Conservation (phyloP, 345 rosid genomes). For the Citrus reticulata region DNA sequence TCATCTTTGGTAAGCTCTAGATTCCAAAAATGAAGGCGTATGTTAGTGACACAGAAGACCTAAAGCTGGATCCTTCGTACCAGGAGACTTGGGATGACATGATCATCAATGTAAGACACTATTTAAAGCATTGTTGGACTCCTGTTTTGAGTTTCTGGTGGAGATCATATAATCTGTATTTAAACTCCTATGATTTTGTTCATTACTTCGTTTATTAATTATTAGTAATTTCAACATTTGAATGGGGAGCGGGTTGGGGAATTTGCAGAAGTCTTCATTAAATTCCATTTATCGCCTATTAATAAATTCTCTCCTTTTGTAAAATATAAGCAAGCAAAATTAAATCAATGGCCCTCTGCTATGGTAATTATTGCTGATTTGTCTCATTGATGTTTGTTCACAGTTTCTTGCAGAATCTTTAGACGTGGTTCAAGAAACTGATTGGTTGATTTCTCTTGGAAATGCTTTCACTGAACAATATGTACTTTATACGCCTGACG, state of each 20-base stretch:
- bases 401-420: slow-evolving; percentile 96
- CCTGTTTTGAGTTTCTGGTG: neutral
- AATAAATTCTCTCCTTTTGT: neutral
- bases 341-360: neutral
- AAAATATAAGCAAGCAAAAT: neutral
- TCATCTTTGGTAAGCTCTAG: slow-evolving; percentile 87
- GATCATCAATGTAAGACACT: slow-evolving; percentile 77
- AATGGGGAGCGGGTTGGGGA: neutral
- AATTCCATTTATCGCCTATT: neutral
- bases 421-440: slow-evolving; percentile 84
- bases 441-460: slow-evolving; percentile 88
- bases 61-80: slow-evolving; percentile 83
- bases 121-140: neutral
- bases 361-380: slow-evolving; percentile 1
- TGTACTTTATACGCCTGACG: slow-evolving; percentile 61
- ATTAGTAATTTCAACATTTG: neutral
- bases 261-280: neutral
- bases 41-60: slow-evolving; percentile 92
- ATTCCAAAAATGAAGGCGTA: slow-evolving; percentile 99
- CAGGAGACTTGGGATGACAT: slow-evolving; percentile 99
- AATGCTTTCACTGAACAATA: slow-evolving; percentile 83
- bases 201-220: neutral
- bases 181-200: neutral
- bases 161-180: neutral
- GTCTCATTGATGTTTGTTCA: slow-evolving; percentile 21